These are phyloP conservation scores for Phallus indusiatus DNA, from an alignment of 768 basidiomycete genomes.

Conservation along the genomic window DNA sequence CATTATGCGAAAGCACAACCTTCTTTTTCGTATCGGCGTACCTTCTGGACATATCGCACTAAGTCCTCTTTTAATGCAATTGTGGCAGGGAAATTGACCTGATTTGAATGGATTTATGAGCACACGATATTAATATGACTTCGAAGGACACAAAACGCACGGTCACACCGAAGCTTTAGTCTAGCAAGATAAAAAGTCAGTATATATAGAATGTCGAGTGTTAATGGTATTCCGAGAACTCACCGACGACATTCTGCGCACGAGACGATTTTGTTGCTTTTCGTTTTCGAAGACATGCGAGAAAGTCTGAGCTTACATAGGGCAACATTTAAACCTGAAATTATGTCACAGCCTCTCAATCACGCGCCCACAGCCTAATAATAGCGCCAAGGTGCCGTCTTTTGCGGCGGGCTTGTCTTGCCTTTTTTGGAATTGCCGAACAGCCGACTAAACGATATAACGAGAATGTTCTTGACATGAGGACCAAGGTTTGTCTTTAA, in stretches of 20 bases:
- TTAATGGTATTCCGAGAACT: conserved; percentile 2
- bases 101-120: neutral
- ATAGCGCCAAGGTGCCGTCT: too few species aligned
- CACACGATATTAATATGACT: neutral
- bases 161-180: conserved; percentile 58
- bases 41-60: conserved; percentile 8
- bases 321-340: too few species aligned
- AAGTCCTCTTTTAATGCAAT: conserved; percentile 5
- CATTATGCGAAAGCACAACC: neutral
- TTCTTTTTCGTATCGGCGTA: neutral
- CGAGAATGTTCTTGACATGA: neutral
- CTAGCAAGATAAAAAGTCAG: conserved; percentile 19
- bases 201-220: neutral
- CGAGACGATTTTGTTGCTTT: conserved; percentile 19
- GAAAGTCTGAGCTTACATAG: neutral
- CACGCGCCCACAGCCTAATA: too few species aligned
- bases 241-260: conserved; percentile 31
- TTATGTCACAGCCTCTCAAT: too few species aligned
- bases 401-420: too few species aligned
- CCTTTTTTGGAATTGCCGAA: too few species aligned
- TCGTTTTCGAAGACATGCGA: conserved; percentile 4
- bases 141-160: conserved; percentile 12
- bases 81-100: conserved; percentile 9
- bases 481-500: neutral
- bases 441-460: too few species aligned